These are phyloP conservation scores for Logfia minima DNA, from an alignment of 129 eudicot genomes.

Conservation along the genomic window DNA sequence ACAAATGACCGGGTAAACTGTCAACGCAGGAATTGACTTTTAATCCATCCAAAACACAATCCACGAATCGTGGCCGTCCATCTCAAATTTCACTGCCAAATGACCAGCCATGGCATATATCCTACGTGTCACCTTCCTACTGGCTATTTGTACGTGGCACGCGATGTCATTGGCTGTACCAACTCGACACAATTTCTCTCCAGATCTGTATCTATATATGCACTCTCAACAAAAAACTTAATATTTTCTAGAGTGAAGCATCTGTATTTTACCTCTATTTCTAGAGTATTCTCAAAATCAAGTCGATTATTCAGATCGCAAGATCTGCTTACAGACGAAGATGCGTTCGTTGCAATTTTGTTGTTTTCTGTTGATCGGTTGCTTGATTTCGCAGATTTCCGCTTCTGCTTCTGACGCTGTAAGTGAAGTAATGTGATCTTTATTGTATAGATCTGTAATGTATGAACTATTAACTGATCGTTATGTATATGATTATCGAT, in stretches of 20 bases:
- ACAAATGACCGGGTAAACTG: background rate
- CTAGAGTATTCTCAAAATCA: slow-evolving; percentile 22
- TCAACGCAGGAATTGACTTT: slow-evolving; percentile 7
- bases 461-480: slow-evolving; percentile 15
- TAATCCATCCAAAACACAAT: slow-evolving; percentile 7
- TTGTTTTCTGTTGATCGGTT: slow-evolving; percentile 44
- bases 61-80: slow-evolving; percentile 40
- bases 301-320: slow-evolving; percentile 6
- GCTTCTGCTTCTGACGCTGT: slow-evolving; percentile 69
- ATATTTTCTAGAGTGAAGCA: background rate
- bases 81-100: background rate
- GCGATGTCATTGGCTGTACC: slow-evolving; percentile 50
- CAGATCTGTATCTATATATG: slow-evolving; percentile 38
- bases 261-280: background rate
- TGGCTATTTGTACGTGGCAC: slow-evolving; percentile 55
- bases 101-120: background rate
- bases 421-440: slow-evolving; percentile 23
- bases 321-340: slow-evolving; percentile 4
- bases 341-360: slow-evolving; percentile 34
- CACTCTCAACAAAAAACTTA: background rate
- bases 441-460: slow-evolving; percentile 30
- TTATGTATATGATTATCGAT: background rate
- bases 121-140: slow-evolving; percentile 35
- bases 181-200: slow-evolving; percentile 39
- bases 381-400: slow-evolving; percentile 54